Base-by-base conservation (phyloP, 2,329 filamentous ascomycete genomes). In the Aurifilum marmelostoma region DNA sequence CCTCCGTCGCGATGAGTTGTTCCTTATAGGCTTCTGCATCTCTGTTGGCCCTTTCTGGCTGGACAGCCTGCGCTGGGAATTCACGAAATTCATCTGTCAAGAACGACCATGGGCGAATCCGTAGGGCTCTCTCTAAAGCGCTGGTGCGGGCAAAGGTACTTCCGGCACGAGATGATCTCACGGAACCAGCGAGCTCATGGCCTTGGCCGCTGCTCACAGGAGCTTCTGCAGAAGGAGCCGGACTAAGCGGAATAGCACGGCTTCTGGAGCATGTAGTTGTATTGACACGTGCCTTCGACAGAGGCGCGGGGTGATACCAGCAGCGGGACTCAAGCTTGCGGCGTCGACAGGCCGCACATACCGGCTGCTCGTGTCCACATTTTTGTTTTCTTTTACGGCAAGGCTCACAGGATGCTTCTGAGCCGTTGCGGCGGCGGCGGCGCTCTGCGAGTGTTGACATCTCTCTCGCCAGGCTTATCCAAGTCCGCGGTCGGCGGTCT, bases 401-500 rank as follows among this genome's bases (percentile, higher is more conserved):
- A 12, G 61, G 61, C 61, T 63, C 61, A 63, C 61, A 50, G 14
- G 61, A 63, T 12, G 61, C 61, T 9, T 63, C 39, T 50, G 61
- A 34, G 37, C 61, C 61, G 41, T 63, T 63, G 1, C 61, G 61
- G 37, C 61, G 61, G 37, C 61, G 61, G 27, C 61, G 34, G 27
- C 61, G 61, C 24, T 63, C 34, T 18, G 41, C 21, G 21, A 8
- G 4, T 34, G 39, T 47, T 3, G 61, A 63, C 61, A 63, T 63
- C 24, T 12, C 18, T n/a, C 43, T 43, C 41, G n/a, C n/a, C 1
- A 18, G 41, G 16, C 8, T 8, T 18, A 32, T 7, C 2, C 24
- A 21, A 34, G 29, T 21, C 24, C 37, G 12, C 8, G 8, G 27
- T 14, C 27, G 61, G 6, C 39, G 41, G 61, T 7, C 14, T n/a